Evolutionary conservation across 306 rosid species (phyloP), one percentile per base, ranked within the genome.

Genomic region (peach (Prunus persica)): DNA sequence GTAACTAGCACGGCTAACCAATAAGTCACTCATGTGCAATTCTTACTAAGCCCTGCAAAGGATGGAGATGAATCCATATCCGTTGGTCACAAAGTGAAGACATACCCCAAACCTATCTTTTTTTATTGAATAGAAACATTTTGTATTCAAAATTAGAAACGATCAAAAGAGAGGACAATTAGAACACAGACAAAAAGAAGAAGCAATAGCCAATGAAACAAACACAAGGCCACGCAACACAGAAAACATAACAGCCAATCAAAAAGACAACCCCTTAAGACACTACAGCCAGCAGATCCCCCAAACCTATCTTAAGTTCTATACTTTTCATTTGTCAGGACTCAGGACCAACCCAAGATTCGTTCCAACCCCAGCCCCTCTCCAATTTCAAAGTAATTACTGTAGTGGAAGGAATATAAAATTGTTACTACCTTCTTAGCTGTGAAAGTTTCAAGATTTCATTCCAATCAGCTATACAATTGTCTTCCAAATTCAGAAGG

Each of bases 401-500:
- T 52, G 50, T 27, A 2, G 49, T 60, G 69, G 51, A 71, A 11
- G 55, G 63, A 71, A 69, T 22, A 71, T 58, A 43, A 74, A 45
- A 56, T 55, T 80, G 49, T 67, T 73, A 15, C 72, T 45, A 95
- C 98, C 97, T 83, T 88, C 79, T 87, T 81, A 92, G 88, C 72
- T 80, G 91, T 77, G 95, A 87, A 73, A 92, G 93, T 88, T 90
- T 95, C 84, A 87, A 64, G 58, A 92, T 76, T 88, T 92, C 97
- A 56, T 79, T 84, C 97, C 99, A 95, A 66, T 92, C 97, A 65
- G 84, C 85, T 77, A 92, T 83, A 81, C 85, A 82, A 74, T 95
- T 95, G 79, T 89, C 87, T 67, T 95, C 97, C 89, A 95, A 82
- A 92, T 95, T 95, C 88, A 95, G 82, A 82, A 95, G 87, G 78